Base-by-base conservation (phyloP, 192 early-diverging fungal genomes). In the Backusella psychrophila region DNA sequence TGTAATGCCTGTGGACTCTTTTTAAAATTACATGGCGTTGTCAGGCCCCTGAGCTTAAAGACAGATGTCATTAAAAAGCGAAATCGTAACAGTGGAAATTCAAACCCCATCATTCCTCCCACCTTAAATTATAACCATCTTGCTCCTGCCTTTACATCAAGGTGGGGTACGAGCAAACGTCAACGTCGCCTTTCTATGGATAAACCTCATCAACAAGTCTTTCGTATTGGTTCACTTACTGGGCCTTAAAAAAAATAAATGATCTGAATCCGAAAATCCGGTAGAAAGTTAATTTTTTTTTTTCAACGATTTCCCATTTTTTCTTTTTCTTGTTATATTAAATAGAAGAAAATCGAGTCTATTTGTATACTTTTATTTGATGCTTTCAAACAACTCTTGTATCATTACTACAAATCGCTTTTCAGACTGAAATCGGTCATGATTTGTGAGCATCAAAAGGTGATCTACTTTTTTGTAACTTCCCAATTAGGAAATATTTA, bases 1-100 rank as follows among this genome's bases (percentile, higher is more conserved):
- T 98, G 97, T 82, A 98, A 98, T 71, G 96, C 96, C 0, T 98
- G 97, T 81, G 97, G 96, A 1, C 86, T 98, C 70, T 98, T 92
- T 84, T 90, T 89, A 77, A 98, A 97, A 85, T 88, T 98, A n/a
- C 97, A 98, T 80, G 93, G 92, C 19, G 87, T 90, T 26, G 81
- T 86, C 8, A 83, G 97, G 52, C 97, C 97, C 5, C 84, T 92
- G 39, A 89, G 89, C 66, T 87, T 98, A 80, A 94, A 93, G 78
- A 91, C 91, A 0, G 90, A 94, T 74, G 91, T 95, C 6, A 94
- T 98, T 69, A 86, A 91, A 78, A 94, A 94, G 63, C 89, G 97
- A 46, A 96, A 96, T 78, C 88, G 97, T 15, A 6, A 17, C 34
- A 38, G 31, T n/a, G 41, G 71, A 41, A 39, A 66, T 75, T 63